Conservation (phyloP, 148 eudicot species). For the Bassia scoparia region DNA sequence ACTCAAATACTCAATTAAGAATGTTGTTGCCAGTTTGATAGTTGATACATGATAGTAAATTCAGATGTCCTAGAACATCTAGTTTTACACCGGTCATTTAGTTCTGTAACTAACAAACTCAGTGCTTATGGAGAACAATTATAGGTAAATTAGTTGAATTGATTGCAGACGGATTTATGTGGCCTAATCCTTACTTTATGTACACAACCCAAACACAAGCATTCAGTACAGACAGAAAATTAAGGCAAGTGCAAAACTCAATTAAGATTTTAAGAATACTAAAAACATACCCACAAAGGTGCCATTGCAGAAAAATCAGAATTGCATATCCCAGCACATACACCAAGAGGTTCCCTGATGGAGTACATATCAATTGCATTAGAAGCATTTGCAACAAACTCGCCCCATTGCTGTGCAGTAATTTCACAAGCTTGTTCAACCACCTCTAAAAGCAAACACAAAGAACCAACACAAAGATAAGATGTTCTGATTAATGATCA, state of each 20-base stretch:
- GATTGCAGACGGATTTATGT: not conserved
- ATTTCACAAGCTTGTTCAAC: slow-evolving; percentile 65
- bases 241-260: slow-evolving; percentile 6
- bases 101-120: too few species aligned
- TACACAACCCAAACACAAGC: not conserved
- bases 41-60: too few species aligned
- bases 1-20: too few species aligned
- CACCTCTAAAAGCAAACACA: slow-evolving; percentile 45
- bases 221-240: not conserved
- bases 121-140: too few species aligned
- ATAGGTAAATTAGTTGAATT: not conserved
- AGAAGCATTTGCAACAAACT: slow-evolving; percentile 46
- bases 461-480: not conserved
- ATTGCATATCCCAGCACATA: slow-evolving; percentile 74
- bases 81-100: too few species aligned
- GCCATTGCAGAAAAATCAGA: slow-evolving; percentile 49
- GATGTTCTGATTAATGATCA: not conserved
- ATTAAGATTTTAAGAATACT: not conserved
- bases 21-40: too few species aligned
- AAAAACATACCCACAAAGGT: slow-evolving; percentile 51
- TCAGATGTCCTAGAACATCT: too few species aligned
- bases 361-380: slow-evolving; percentile 51
- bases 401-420: slow-evolving; percentile 55
- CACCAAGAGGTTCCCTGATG: slow-evolving; percentile 65
- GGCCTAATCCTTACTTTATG: not conserved